Percentiles rank a stretch among this genome's conserved stretches.
These are phyloP conservation scores for Trametes polyzona DNA, from an alignment of 1,284 basidiomycete genomes.

Conservation along the genomic window DNA sequence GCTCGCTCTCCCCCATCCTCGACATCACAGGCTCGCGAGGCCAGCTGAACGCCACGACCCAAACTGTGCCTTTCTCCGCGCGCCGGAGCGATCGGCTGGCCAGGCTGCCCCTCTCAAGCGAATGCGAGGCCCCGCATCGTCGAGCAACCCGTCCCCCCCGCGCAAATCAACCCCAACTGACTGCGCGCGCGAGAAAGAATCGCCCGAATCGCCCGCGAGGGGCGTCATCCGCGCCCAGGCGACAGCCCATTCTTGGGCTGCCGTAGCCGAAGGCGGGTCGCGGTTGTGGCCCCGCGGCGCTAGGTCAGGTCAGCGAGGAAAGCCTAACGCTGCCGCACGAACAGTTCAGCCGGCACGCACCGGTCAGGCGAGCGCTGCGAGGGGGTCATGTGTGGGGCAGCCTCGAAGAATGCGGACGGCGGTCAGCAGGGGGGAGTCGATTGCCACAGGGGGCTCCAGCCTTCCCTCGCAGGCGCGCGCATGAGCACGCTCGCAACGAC, in stretches of 20 bases:
- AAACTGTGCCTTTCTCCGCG: constrained; percentile 2
- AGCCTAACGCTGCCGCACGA: not conserved
- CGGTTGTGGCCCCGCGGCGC: not conserved
- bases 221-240: not conserved
- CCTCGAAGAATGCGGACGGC: not conserved
- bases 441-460: constrained; percentile 17
- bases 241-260: not conserved
- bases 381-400: constrained; percentile 10
- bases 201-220: not conserved
- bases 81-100: constrained; percentile 5
- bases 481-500: not conserved
- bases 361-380: constrained; percentile 12
- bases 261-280: not conserved
- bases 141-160: not conserved
- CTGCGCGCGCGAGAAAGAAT: not conserved
- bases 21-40: no score
- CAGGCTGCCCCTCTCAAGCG: not conserved
- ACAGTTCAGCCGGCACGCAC: constrained; percentile 3
- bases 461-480: not conserved
- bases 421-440: not conserved
- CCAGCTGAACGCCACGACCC: no score
- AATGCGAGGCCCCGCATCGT: constrained; percentile 10
- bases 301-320: not conserved
- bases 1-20: no score
- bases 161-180: constrained; percentile 4